phyloP scores from a whole-genome alignment of 345 rosid genomes.

The Mercurialis annua region DNA sequence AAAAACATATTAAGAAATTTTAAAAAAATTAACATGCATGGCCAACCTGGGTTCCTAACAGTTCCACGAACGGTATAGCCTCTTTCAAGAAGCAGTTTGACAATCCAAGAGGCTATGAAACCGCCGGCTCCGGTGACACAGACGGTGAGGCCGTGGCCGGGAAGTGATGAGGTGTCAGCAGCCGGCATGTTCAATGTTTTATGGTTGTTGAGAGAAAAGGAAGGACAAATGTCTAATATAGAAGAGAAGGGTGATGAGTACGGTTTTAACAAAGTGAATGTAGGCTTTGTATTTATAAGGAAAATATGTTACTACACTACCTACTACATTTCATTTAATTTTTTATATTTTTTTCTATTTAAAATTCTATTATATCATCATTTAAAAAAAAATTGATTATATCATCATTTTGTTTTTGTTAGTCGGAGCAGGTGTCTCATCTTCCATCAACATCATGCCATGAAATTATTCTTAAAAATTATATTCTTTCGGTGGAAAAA shows the following conservation, averaged over 20 bases:
- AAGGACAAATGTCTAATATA: background rate
- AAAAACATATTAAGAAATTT: background rate
- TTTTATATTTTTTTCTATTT: background rate
- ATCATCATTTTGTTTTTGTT: too few relatives aligned
- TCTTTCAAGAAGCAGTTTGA: slow-evolving; percentile 68
- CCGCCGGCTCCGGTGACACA: slow-evolving; percentile 99
- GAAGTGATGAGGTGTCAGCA: slow-evolving; percentile 24
- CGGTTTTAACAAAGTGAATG: background rate
- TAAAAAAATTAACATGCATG: background rate
- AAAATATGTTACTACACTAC: background rate
- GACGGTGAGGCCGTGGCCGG: slow-evolving; percentile 49
- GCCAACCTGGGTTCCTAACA: slow-evolving; percentile 72
- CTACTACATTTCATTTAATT: background rate
- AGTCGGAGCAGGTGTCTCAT: too few relatives aligned
- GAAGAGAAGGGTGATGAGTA: background rate
- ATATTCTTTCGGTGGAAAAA: too few relatives aligned
- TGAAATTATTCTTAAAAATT: too few relatives aligned
- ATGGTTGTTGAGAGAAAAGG: background rate
- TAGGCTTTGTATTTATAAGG: slow-evolving; percentile 4
- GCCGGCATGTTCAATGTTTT: slow-evolving; percentile 17
- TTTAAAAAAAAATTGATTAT: too few relatives aligned
- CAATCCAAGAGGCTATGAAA: slow-evolving; percentile 96
- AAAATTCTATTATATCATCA: background rate
- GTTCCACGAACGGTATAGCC: slow-evolving; percentile 90
- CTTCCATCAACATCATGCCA: too few relatives aligned